phyloP scores from a whole-genome alignment of 257 asterid genomes.

The Paraleonurus japonicus region DNA sequence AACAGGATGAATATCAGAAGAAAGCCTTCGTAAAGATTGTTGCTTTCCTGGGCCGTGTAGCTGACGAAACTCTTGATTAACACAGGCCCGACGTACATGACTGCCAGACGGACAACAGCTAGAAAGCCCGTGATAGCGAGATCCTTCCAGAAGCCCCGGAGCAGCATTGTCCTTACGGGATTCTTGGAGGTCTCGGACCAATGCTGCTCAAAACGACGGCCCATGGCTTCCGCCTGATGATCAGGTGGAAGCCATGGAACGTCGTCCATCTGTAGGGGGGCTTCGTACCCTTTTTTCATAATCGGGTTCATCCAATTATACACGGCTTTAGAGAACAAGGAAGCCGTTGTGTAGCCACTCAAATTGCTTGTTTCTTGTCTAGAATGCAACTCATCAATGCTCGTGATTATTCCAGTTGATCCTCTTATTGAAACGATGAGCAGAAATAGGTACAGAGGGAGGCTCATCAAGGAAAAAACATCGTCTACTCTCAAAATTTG shows the following conservation, averaged over 20 bases:
- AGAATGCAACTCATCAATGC: slow-evolving; percentile 7
- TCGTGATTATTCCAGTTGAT: slow-evolving; percentile 26
- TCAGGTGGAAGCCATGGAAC: slow-evolving; percentile 57
- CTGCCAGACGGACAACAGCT: slow-evolving; percentile 39
- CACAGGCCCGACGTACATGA: slow-evolving; percentile 58
- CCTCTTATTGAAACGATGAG: slow-evolving; percentile 38
- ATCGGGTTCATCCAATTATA: slow-evolving; percentile 71
- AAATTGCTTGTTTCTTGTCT: slow-evolving; percentile 24
- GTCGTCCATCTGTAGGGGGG: slow-evolving; percentile 48
- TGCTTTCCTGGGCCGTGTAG: slow-evolving; percentile 45
- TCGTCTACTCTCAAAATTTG: slow-evolving; percentile 45
- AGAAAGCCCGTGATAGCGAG: slow-evolving; percentile 48
- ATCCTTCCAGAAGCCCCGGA: slow-evolving; percentile 60
- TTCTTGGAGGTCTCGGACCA: slow-evolving; percentile 54
- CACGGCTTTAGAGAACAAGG: slow-evolving; percentile 45
- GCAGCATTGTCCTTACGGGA: slow-evolving; percentile 45
- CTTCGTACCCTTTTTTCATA: slow-evolving; percentile 45
- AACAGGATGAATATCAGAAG: slow-evolving; percentile 43
- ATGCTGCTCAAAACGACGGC: slow-evolving; percentile 37
- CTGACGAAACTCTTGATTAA: slow-evolving; percentile 54
- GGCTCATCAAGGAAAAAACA: slow-evolving; percentile 29
- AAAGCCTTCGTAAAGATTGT: slow-evolving; percentile 36
- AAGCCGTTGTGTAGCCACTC: slow-evolving; percentile 58
- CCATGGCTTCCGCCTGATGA: slow-evolving; percentile 46
- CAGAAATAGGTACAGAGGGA: slow-evolving; percentile 42